Percentiles rank a stretch among this genome's conserved stretches.
Evolutionary conservation across 2,329 filamentous ascomycete genomes (phyloP).

Genomic region (Beauveria brongniartii): DNA sequence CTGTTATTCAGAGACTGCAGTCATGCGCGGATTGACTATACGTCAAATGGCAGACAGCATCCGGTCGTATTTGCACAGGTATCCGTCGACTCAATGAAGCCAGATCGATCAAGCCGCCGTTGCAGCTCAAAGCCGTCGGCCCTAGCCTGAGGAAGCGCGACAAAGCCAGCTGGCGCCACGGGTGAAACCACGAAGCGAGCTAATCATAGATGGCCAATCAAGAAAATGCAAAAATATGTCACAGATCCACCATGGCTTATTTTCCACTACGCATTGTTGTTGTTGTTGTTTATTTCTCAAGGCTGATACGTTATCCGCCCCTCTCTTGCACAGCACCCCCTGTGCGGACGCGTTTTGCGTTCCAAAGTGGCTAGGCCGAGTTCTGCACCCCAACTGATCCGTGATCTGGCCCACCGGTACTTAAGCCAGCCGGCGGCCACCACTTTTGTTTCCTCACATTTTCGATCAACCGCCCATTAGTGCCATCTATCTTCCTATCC

Average conservation of each 20-base stretch:
- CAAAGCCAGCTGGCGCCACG: background rate
- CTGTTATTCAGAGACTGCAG: too few relatives aligned
- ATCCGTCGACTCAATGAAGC: background rate
- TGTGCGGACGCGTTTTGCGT: background rate
- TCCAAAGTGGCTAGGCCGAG: background rate
- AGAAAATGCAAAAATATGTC: conserved; percentile 9
- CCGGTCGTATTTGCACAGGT: background rate
- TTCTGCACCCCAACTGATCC: conserved; percentile 25
- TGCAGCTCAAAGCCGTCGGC: background rate
- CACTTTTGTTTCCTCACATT: conserved; percentile 15
- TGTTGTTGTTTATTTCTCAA: conserved; percentile 10
- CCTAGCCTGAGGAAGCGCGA: background rate
- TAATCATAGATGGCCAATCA: conserved; percentile 2
- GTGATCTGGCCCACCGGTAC: conserved; percentile 29
- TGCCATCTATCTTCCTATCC: conserved; percentile 8
- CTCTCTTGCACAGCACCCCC: background rate
- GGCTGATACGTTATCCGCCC: conserved; percentile 3
- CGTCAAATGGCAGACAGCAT: too few relatives aligned
- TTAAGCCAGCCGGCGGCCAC: conserved; percentile 29
- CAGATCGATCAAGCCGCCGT: background rate
- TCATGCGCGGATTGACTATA: too few relatives aligned
- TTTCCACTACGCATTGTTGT: conserved; percentile 4
- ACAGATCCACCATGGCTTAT: background rate
- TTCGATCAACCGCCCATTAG: conserved; percentile 4
- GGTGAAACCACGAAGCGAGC: background rate